Base-by-base conservation (phyloP, 352 stramenopile species). In the Phytopythium vexans region DNA sequence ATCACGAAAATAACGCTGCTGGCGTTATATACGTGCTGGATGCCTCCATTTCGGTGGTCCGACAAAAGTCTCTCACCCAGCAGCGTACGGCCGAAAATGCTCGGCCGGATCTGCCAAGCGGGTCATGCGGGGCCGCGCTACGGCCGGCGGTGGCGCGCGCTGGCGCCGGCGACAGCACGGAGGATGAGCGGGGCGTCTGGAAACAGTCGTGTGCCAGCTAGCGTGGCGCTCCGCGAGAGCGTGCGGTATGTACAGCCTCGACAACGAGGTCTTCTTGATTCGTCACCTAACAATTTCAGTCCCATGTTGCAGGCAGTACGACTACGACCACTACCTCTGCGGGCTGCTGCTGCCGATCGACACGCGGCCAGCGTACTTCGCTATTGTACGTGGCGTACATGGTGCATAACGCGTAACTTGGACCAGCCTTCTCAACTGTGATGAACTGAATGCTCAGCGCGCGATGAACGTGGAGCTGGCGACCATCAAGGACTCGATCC, bases 401-500 rank as follows among this genome's bases (percentile, higher is more conserved):
- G 1, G n/a, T n/a, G 2, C 33, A 12, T 47, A 2, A 36, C 32
- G 16, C n/a, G 39, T 32, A 27, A 27, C 21, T 2, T 27, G 11
- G 8, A 41, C 46, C 41, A 15, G 39, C 41, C 16, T 41, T 21
- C 9, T 39, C 52, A 10, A 36, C 27, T 9, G 4, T 57, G n/a
- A 6, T 31, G 14, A 10, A 38, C 4, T 58, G 8, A 2, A 31
- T 36, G 16, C 54, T 31, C 54, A 95, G 72, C 85, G 89, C 32
- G 89, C 90, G 2, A 69, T 97, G 54, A 97, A 97, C 54, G 83
- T 90, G 9, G 91, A 97, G 66, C 74, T 96, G 49, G 86, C 91
- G 11, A 86, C 69, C 32, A 88, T 97, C 66, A 95, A 94, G 60
- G 89, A 97, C 54, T 83, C 82, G 8, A 77, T 86, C 31, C 77